These are phyloP conservation scores for Alnus glutinosa DNA, from an alignment of 306 rosid genomes.

Conservation along the genomic window DNA sequence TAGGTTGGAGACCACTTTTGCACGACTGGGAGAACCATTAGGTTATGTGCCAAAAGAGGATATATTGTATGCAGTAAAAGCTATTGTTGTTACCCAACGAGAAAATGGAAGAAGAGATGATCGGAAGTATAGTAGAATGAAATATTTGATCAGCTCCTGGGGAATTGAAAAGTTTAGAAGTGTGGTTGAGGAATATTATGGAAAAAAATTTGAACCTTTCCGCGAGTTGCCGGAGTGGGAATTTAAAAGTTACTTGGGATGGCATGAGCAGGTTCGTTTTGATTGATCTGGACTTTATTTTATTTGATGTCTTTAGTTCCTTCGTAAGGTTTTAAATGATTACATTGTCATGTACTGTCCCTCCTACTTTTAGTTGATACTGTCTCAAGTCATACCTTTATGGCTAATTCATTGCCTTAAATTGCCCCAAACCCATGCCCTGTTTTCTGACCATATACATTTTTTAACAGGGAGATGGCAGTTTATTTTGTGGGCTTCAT, in stretches of 20 bases:
- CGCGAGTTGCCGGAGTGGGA: conserved; percentile 86
- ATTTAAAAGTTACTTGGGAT: conserved; percentile 91
- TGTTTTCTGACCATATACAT: conserved; percentile 16
- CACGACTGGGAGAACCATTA: conserved; percentile 85
- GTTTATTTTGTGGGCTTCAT: conserved; percentile 82
- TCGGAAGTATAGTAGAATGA: conserved; percentile 92
- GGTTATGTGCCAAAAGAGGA: conserved; percentile 96
- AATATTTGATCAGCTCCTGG: conserved; percentile 92
- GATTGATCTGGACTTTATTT: conserved; percentile 15
- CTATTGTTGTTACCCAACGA: conserved; percentile 93
- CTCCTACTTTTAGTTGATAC: background rate
- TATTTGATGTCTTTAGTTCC: conserved; percentile 17
- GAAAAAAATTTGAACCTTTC: conserved; percentile 83
- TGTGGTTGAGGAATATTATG: conserved; percentile 79
- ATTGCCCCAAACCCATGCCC: background rate
- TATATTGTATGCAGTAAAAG: conserved; percentile 89
- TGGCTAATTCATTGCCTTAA: conserved; percentile 11
- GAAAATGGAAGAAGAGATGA: conserved; percentile 98
- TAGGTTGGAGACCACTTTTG: conserved; percentile 80
- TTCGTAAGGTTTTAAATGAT: background rate
- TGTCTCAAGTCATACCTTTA: conserved; percentile 18
- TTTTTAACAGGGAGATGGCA: conserved; percentile 79
- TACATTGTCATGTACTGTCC: background rate
- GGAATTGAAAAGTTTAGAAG: conserved; percentile 90
- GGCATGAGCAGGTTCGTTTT: conserved; percentile 93